A percentile compares a stretch with the other conserved stretches of the same genome.
These are phyloP conservation scores for Leishmania tarentolae DNA, from an alignment of 208 protist genomes.

Conservation along the genomic window DNA sequence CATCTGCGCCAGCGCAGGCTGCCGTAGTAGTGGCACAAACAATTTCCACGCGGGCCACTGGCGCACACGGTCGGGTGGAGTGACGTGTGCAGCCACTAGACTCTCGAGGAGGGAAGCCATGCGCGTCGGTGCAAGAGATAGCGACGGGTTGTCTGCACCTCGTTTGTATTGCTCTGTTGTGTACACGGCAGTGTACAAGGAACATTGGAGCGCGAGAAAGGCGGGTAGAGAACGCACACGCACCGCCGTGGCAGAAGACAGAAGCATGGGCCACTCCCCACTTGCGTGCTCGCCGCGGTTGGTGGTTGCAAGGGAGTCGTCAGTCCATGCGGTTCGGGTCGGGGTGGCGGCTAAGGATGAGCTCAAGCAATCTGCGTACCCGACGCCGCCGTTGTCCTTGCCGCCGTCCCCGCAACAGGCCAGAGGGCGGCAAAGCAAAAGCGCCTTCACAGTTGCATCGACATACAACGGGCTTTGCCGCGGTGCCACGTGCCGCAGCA, in stretches of 20 bases:
- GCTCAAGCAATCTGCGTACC: background rate
- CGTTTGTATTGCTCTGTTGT: background rate
- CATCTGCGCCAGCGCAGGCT: conserved; percentile 22
- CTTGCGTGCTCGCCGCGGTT: background rate
- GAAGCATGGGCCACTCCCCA: conserved; percentile 19
- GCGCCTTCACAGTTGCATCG: conserved; percentile 18
- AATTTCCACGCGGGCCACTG: conserved; percentile 23
- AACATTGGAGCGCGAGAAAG: conserved; percentile 14
- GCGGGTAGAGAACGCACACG: conserved; percentile 2
- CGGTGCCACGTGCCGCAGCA: conserved; percentile 8
- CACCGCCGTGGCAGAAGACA: conserved; percentile 18
- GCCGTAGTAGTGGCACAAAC: conserved; percentile 10
- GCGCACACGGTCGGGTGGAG: background rate
- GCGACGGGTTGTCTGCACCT: background rate
- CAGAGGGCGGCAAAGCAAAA: conserved; percentile 19
- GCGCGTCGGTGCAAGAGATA: background rate
- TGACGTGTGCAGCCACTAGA: background rate
- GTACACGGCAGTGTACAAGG: conserved; percentile 5
- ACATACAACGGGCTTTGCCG: conserved; percentile 4
- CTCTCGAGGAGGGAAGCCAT: background rate
- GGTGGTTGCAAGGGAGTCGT: background rate
- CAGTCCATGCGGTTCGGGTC: background rate
- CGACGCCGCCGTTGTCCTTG: background rate
- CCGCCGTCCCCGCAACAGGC: background rate
- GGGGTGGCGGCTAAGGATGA: background rate